Evolutionary conservation across 441 rosid species (phyloP), one percentile per base, ranked within the genome.

Genomic region (Jatropha multifida): DNA sequence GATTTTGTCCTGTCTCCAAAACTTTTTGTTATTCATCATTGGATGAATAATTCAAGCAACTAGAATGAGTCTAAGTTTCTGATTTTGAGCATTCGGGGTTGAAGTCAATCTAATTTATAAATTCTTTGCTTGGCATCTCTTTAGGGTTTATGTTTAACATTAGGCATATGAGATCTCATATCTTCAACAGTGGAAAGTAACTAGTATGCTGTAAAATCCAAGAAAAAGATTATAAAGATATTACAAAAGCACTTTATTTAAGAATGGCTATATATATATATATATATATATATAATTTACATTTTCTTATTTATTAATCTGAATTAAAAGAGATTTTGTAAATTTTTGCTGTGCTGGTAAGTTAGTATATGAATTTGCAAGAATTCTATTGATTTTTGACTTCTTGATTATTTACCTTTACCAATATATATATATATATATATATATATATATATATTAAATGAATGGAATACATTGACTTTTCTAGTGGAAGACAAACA

Each of bases 401-500:
- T 60, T 10, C 26, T 1, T 7, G 5, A 5, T 17, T 2, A 8
- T 7, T n/a, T 10, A 1, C 55, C 32, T 66, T 66, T 66, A 42
- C 54, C 54, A 66, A 46, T 54, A 37, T 5, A 68, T 26, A 26
- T 8, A 68, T 17, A 26, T 51, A 60, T 1, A n/a, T n/a, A n/a
- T n/a, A n/a, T n/a, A 46, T 54, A 37, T 5, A 68, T 26, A 26
- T 8, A 68, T 17, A 26, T 51, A 60, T 1, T 62, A 32, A 69
- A 62, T 23, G 12, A 42, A 69, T 54, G 4, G 64, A 27, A 11
- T 60, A 46, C 76, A 42, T 71, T 52, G 54, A 60, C n/a, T 41
- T 55, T 27, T 14, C 63, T 58, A 76, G 74, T 76, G 75, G 83
- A 73, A 64, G 72, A 77, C 77, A 73, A 17, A 38, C 72, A 79